Evolutionary conservation across 805 yeast species (phyloP).

Genomic region (Kodamaea nitidulidarum): DNA sequence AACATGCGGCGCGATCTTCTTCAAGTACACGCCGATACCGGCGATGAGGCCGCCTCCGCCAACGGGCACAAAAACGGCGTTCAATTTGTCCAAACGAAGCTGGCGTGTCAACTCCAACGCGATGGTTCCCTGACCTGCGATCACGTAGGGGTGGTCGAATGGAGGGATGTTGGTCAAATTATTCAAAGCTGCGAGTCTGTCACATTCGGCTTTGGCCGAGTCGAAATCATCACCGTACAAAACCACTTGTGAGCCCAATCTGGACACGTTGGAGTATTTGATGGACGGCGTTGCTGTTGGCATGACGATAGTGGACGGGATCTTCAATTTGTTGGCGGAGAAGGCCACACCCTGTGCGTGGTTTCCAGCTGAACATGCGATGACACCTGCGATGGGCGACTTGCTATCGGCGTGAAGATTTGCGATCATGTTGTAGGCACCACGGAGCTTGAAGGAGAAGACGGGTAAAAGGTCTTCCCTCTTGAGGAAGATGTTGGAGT

Average conservation of each 20-base stretch:
- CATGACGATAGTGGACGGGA: slow-evolving; percentile 97
- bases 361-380: slow-evolving; percentile 98
- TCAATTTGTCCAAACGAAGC: slow-evolving; percentile 66
- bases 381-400: slow-evolving; percentile 75
- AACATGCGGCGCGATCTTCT: slow-evolving; percentile 96
- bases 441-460: slow-evolving; percentile 92
- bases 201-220: slow-evolving; percentile 89
- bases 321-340: slow-evolving; percentile 77
- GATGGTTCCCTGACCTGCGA: slow-evolving; percentile 98
- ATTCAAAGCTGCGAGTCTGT: slow-evolving; percentile 59
- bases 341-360: slow-evolving; percentile 99
- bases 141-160: slow-evolving; percentile 94
- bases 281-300: slow-evolving; percentile 96
- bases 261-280: slow-evolving; percentile 84
- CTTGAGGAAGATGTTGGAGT: slow-evolving; percentile 72
- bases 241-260: slow-evolving; percentile 93
- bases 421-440: slow-evolving; percentile 97
- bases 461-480: slow-evolving; percentile 94
- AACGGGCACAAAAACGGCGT: slow-evolving; percentile 86
- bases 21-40: slow-evolving; percentile 86
- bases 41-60: slow-evolving; percentile 98
- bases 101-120: slow-evolving; percentile 92
- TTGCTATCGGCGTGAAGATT: slow-evolving; percentile 59
- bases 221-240: slow-evolving; percentile 93
- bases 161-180: slow-evolving; percentile 94